Conservation (phyloP, 75 land plant genomes). For the Adiantum capillusveneris region DNA sequence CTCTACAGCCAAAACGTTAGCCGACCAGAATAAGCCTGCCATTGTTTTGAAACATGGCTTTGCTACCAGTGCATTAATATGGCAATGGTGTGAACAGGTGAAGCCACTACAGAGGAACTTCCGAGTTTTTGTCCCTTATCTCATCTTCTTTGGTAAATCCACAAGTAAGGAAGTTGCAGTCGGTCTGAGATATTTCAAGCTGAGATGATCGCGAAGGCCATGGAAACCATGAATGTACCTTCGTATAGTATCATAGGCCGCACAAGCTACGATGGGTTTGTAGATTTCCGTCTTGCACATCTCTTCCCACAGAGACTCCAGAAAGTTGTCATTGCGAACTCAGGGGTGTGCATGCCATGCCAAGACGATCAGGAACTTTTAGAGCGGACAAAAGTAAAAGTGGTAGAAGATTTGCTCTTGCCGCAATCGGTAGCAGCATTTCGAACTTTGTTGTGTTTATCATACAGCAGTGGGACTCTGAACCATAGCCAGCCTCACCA, state of each 20-base stretch:
- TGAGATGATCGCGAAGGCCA: conserved; percentile 27
- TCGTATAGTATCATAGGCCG: conserved; percentile 43
- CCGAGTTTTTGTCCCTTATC: conserved; percentile 21
- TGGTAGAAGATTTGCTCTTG: conserved; percentile 41
- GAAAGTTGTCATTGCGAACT: conserved; percentile 74
- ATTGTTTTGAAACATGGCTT: no score
- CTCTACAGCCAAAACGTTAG: no score
- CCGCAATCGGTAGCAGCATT: conserved; percentile 35
- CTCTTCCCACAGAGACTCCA: conserved; percentile 42
- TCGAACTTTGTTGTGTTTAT: no score
- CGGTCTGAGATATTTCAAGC: conserved; percentile 71
- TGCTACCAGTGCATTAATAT: conserved; percentile 10
- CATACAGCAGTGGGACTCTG: no score
- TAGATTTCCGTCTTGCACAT: conserved; percentile 62
- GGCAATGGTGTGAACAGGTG: conserved; percentile 23
- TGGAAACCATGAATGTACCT: conserved; percentile 32
- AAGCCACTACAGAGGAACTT: conserved; percentile 10
- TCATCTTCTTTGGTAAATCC: conserved; percentile 29
- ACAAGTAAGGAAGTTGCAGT: conserved; percentile 4
- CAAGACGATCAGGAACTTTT: conserved; percentile 29
- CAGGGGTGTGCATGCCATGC: conserved; percentile 39
- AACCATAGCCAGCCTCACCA: no score
- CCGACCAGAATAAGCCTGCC: no score
- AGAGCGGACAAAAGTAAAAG: conserved; percentile 16
- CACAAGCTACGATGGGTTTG: conserved; percentile 89